Evolutionary conservation across 352 stramenopile genomes (phyloP), one percentile per base, ranked within the genome.

Genomic region (Phytophthora ohioensis): DNA sequence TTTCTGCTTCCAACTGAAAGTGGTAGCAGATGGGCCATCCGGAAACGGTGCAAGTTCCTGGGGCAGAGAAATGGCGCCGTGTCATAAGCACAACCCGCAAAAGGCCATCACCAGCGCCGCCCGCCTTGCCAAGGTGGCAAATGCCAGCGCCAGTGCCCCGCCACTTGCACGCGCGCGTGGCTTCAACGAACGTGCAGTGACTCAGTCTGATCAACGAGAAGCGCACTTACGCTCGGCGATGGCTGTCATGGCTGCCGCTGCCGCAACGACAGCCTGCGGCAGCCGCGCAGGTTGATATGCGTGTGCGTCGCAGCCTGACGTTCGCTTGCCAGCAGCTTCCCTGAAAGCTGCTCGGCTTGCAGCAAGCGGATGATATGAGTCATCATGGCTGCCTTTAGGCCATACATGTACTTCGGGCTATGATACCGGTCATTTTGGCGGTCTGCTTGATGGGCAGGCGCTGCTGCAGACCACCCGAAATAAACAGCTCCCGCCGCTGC

Each of bases 301-400:
- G 42, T 38, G n/a, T 56, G 35, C 52, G 59, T 60, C 51, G 46
- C 45, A 59, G 21, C n/a, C 61, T 67, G 43, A 36, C 48, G 68
- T 65, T 65, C 36, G 51, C 51, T 64, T 71, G 56, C 63, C 30
- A 13, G 55, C 56, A 31, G 32, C 62, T 71, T 75, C 61, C 11
- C 8, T 75, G 60, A 69, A 64, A 27, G 35, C 60, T 69, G 54
- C 55, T 46, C 21, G 5, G 45, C 43, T 5, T n/a, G 30, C 0
- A 13, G 39, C 3, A 4, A 47, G 56, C 34, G 42, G 45, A 32
- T 56, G 17, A 17, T 17, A 17, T 17, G 58, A 51, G 49, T 17
- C 13, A 9, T 53, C 46, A 36, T 53, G 46, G 46, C 21, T 36
- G 46, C 46, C 46, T 53, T 51, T 45, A 12, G 35, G 11, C 11